Base-by-base conservation (phyloP, 495 filamentous ascomycete species). In the Trichodelitschia bisporula region DNA sequence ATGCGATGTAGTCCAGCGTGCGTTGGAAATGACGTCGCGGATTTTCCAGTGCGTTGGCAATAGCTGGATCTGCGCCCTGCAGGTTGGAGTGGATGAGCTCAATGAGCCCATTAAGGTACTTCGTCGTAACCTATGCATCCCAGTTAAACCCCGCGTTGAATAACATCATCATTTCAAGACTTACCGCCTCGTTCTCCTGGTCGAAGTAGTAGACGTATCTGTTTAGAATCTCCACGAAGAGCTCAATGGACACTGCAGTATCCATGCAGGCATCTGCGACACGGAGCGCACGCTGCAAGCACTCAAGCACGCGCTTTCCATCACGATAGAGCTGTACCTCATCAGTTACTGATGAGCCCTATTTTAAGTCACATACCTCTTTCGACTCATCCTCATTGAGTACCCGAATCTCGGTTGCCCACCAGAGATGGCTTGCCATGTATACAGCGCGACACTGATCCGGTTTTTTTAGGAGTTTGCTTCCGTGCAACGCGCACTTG, bases 251-350 rank as follows among this genome's bases (percentile, higher is more conserved):
- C 2, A 93, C 90, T 5, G 80, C 82, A n/a, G 82, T 83, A 50
- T 97, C 86, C 86, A 97, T 97, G 54, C 86, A 97, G 4, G 86
- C 86, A 51, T 97, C 86, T 2, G 86, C 86, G 4, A 97, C 86
- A 29, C 86, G 76, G 14, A 95, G 68, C 13, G 86, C 89, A 33
- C 86, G 76, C 49, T 95, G 86, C 11, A 97, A 59, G 47, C 86
- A 97, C 49, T 97, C 86, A 10, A 97, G 62, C 4, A 97, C 86
- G 19, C 86, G 68, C 52, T 95, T 95, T 11, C 89, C 89, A 41
- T 97, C 86, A 25, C 84, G 84, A 50, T 95, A 95, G 20, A 92
- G 66, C 77, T 91, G 40, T 15, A 8, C 21, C 8, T 8, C 8
- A 25, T 25, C 8, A 8, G n/a, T n/a, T n/a, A n/a, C n/a, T n/a